These are phyloP conservation scores for Penicillium psychrofluorescens DNA, from an alignment of 495 filamentous ascomycete species.

Conservation along the genomic window DNA sequence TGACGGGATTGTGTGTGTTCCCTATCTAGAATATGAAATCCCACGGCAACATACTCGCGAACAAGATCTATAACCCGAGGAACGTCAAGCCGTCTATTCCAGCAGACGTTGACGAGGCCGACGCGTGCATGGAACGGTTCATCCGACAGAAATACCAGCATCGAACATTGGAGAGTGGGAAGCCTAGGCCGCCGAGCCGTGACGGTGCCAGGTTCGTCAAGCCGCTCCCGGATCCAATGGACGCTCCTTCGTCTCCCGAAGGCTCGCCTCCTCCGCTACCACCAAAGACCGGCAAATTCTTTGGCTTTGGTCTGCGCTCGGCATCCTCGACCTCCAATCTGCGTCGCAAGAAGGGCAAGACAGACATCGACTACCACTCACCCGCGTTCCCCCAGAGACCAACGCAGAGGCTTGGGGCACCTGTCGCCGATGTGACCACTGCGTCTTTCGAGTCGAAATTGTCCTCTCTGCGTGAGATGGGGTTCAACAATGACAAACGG, in stretches of 20 bases:
- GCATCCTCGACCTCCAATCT: constrained; percentile 62
- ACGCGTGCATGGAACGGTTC: constrained; percentile 86
- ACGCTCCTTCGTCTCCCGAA: constrained; percentile 23
- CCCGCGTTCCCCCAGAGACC: constrained; percentile 38
- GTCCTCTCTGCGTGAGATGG: constrained; percentile 78
- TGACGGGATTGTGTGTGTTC: constrained; percentile 16
- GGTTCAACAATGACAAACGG: constrained; percentile 76
- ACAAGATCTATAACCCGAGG: constrained; percentile 80
- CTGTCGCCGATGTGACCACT: constrained; percentile 50
- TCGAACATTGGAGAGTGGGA: constrained; percentile 47
- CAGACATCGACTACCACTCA: too few relatives aligned
- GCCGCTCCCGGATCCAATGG: constrained; percentile 1
- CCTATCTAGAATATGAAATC: constrained; percentile 74
- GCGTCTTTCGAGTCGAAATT: constrained; percentile 62
- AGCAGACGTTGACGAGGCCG: constrained; percentile 82
- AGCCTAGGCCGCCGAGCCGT: constrained; percentile 39
- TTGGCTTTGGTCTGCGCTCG: constrained; percentile 64
- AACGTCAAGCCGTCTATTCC: constrained; percentile 75
- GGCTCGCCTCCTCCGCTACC: constrained; percentile 72
- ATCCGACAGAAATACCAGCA: constrained; percentile 91
- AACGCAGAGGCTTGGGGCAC: constrained; percentile 59
- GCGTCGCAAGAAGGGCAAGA: constrained; percentile 11
- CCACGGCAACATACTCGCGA: constrained; percentile 77
- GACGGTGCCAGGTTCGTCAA: constrained; percentile 29
- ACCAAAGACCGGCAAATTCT: constrained; percentile 71